Percentiles rank a stretch among this genome's conserved stretches.
Conservation (phyloP, 306 rosid species). For the Lathyrus aphaca region DNA sequence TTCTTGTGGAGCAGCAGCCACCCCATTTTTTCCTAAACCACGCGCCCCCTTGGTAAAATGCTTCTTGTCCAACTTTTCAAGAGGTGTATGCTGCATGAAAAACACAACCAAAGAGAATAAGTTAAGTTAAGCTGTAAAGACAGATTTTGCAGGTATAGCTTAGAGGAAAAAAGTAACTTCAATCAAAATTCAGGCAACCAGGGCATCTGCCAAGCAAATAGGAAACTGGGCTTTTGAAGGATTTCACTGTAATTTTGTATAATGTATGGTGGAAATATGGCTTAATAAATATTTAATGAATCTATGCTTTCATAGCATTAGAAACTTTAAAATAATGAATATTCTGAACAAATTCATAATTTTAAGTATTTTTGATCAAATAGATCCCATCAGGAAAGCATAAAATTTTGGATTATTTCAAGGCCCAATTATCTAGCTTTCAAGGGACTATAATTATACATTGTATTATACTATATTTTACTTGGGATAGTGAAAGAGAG, state of each 20-base stretch:
- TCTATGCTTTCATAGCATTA: slow-evolving; percentile 1
- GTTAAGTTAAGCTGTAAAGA: not conserved
- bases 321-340: not conserved
- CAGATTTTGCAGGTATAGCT: not conserved
- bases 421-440: not conserved
- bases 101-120: slow-evolving; percentile 31
- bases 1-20: slow-evolving; percentile 52
- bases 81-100: slow-evolving; percentile 73
- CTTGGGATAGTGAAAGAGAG: not conserved
- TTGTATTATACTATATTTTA: not conserved
- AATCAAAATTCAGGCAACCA: slow-evolving; percentile 32
- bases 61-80: slow-evolving; percentile 84
- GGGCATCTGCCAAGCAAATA: slow-evolving; percentile 27
- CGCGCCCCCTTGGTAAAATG: slow-evolving; percentile 79
- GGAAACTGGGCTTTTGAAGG: not conserved
- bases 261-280: not conserved
- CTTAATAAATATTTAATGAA: slow-evolving; percentile 7
- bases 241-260: slow-evolving; percentile 10
- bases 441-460: slow-evolving; percentile 4
- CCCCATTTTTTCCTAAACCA: slow-evolving; percentile 57
- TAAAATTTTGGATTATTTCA: slow-evolving; percentile 10
- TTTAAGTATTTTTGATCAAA: slow-evolving; percentile 2
- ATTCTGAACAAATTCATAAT: slow-evolving; percentile 9
- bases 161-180: slow-evolving; percentile 13
- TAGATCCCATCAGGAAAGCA: slow-evolving; percentile 18